phyloP scores from a whole-genome alignment of 441 rosid species.

The Erysimum cheiri region DNA sequence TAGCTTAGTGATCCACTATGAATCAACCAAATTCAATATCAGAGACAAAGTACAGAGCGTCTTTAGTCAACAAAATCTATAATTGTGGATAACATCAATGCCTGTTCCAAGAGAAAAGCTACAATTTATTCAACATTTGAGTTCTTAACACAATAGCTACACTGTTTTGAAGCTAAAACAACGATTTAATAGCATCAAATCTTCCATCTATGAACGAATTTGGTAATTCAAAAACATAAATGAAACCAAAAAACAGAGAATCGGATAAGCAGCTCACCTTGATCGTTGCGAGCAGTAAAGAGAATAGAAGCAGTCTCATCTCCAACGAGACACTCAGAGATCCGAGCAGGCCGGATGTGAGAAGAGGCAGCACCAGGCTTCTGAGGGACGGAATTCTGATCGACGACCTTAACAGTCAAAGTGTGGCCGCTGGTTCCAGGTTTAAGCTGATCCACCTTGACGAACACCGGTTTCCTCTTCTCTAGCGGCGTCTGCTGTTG shows the following conservation, averaged over 20 bases:
- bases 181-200: background rate
- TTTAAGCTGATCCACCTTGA: conserved; percentile 61
- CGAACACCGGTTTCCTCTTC: conserved; percentile 67
- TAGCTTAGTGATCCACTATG: background rate
- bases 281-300: conserved; percentile 69
- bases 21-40: background rate
- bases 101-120: background rate
- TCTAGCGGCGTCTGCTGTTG: conserved; percentile 18
- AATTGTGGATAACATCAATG: background rate
- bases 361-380: conserved; percentile 53
- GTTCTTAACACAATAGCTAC: background rate
- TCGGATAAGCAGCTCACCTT: conserved; percentile 43
- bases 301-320: conserved; percentile 64
- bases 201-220: background rate
- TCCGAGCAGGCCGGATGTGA: conserved; percentile 52
- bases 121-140: background rate
- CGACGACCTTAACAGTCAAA: conserved; percentile 54
- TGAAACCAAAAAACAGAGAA: background rate
- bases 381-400: conserved; percentile 47
- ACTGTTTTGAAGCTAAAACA: background rate
- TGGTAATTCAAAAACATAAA: background rate
- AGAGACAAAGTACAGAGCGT: background rate
- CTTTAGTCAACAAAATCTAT: background rate
- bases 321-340: conserved; percentile 68
- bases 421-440: conserved; percentile 67